Base-by-base conservation (phyloP, 2,329 filamentous ascomycete genomes). In the Xylariaceae sp. region DNA sequence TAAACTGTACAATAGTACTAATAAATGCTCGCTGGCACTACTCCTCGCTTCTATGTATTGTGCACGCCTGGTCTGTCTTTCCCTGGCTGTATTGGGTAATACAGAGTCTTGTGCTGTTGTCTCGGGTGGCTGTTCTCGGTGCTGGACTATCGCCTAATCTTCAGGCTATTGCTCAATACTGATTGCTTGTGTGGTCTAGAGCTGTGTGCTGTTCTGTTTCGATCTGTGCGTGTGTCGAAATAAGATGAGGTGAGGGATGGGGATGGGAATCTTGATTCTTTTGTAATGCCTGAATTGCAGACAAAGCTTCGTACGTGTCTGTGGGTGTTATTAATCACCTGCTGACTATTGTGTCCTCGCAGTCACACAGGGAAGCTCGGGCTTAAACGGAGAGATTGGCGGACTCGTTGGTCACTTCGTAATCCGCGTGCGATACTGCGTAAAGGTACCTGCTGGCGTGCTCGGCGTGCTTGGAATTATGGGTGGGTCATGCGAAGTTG, bases 371-470 rank as follows among this genome's bases (percentile, higher is more conserved):
- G 7, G 22, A 28, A 28, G 9, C 16, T 65, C 63, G 63, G 63
- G 46, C 58, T 64, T 65, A 64, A 60, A 60, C 60, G 56, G 62
- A 53, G 52, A 53, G 53, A 48, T 47, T 56, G 49, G 50, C 47
- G 52, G 60, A 53, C 54, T 58, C 53, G 57, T 57, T 51, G 48
- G 18, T 33, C 16, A 22, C 54, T 59, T 64, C 59, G 61, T 64
- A 64, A 65, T 64, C 57, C 48, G 54, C 40, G 56, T 58, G 60
- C 55, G 51, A 43, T 51, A 28, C 22, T 7, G 22, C 22, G 22
- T 28, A 28, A 28, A 28, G 22, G 22, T 28, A 28, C 22, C 22
- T 28, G 22, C 22, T 28, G 22, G 22, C 22, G 22, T 28, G 22
- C 22, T 28, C 22, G 22, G 22, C 22, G 4, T 28, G 22, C 4